Percentiles rank a stretch among this genome's conserved stretches.
phyloP scores from a whole-genome alignment of 495 filamentous ascomycete genomes.

The Penicillium ochrochloron region DNA sequence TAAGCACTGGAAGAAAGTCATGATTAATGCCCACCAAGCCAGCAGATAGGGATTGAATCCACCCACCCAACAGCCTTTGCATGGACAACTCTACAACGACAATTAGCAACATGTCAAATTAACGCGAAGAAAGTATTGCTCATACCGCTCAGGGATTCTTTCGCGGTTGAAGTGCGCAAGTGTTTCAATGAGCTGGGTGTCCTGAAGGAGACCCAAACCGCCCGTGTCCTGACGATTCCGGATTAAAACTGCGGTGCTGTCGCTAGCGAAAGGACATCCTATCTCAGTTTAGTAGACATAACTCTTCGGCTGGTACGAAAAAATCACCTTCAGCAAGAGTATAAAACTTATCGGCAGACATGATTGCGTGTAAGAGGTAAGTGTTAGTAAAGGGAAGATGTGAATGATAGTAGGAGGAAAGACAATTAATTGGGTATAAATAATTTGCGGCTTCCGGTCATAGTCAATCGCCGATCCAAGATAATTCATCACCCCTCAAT shows the following conservation, averaged over 20 bases:
- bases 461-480: too few relatives aligned
- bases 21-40: too few relatives aligned
- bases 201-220: constrained; percentile 38
- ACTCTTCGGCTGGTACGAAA: too few relatives aligned
- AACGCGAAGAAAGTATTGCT: background rate
- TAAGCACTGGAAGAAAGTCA: constrained; percentile 49
- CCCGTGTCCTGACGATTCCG: constrained; percentile 28
- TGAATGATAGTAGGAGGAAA: too few relatives aligned
- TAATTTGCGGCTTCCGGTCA: too few relatives aligned
- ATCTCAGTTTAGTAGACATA: too few relatives aligned
- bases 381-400: too few relatives aligned
- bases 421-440: too few relatives aligned
- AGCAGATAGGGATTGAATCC: background rate
- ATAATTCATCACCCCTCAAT: too few relatives aligned
- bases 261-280: constrained; percentile 34
- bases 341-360: too few relatives aligned
- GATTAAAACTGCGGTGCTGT: constrained; percentile 35
- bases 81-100: constrained; percentile 53
- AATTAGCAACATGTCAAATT: background rate
- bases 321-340: too few relatives aligned
- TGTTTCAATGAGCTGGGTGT: constrained; percentile 49
- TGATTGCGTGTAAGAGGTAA: too few relatives aligned
- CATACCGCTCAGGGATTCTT: constrained; percentile 49
- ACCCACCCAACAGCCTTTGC: constrained; percentile 56
- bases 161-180: constrained; percentile 64